Evolutionary conservation across 1,139 yeast species (phyloP).

Genomic region (Sugiyamaella grinbergsii): DNA sequence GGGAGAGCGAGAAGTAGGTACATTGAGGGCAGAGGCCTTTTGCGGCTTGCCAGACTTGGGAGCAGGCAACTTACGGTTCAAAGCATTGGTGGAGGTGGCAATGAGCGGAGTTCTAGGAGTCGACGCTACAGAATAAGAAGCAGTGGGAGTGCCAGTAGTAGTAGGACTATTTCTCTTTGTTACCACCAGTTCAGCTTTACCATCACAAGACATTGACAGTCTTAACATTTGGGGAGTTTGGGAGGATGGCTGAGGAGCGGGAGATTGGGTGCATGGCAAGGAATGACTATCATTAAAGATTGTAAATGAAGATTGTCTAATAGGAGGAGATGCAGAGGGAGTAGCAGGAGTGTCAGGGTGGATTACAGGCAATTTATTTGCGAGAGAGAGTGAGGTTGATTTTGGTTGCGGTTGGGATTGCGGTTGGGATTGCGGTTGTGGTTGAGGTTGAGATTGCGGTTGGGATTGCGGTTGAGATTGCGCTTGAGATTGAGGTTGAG

Average conservation of each 20-base stretch:
- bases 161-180: constrained; percentile 18
- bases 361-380: constrained; percentile 9
- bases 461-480: no score
- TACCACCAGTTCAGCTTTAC: constrained; percentile 39
- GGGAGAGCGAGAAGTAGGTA: background rate
- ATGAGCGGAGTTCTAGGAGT: constrained; percentile 9
- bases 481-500: no score
- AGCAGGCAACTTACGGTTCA: background rate
- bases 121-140: background rate
- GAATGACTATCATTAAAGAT: constrained; percentile 16
- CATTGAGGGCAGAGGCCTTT: background rate
- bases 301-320: constrained; percentile 20
- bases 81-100: constrained; percentile 1
- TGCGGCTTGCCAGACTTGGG: background rate
- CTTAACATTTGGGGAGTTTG: constrained; percentile 27
- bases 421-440: no score
- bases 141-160: background rate
- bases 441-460: no score
- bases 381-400: background rate
- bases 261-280: constrained; percentile 12
- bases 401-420: background rate
- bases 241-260: constrained; percentile 1
- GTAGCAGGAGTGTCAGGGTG: constrained; percentile 46
- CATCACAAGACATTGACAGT: constrained; percentile 43
- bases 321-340: constrained; percentile 22